A percentile compares a stretch with the other conserved stretches of the same genome.
Conservation (phyloP, 129 eudicot species). For the Pulicaria dysenterica region DNA sequence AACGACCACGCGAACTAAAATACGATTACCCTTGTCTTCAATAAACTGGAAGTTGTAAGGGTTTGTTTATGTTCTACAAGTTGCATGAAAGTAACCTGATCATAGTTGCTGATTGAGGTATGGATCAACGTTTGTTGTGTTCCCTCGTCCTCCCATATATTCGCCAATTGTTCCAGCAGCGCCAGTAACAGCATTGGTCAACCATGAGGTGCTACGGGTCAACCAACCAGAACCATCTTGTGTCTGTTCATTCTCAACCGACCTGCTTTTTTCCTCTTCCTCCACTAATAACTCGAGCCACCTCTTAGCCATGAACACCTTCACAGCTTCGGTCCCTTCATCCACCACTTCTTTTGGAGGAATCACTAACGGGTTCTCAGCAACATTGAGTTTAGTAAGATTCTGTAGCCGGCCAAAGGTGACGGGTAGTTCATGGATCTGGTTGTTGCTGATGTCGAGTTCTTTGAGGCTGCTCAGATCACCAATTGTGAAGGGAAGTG, state of each 20-base stretch:
- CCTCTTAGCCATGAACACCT: constrained; percentile 70
- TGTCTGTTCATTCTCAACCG: constrained; percentile 29
- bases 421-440: constrained; percentile 82
- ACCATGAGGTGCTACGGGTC: constrained; percentile 60
- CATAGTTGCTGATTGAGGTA: constrained; percentile 71
- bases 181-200: constrained; percentile 50
- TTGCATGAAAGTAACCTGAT: constrained; percentile 22
- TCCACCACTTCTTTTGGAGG: constrained; percentile 81
- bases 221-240: constrained; percentile 46
- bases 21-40: too few species aligned
- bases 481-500: constrained; percentile 74
- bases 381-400: constrained; percentile 64
- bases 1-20: background rate
- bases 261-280: constrained; percentile 59
- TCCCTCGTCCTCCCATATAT: constrained; percentile 52
- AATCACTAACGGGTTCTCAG: constrained; percentile 66
- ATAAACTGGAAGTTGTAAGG: too few species aligned
- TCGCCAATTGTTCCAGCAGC: constrained; percentile 57
- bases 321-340: constrained; percentile 72
- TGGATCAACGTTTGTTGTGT: constrained; percentile 37
- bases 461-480: constrained; percentile 78
- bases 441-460: constrained; percentile 91
- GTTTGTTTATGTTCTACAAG: background rate
- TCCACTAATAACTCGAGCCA: constrained; percentile 58
- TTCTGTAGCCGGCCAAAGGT: constrained; percentile 78